phyloP scores from a whole-genome alignment of 768 basidiomycete genomes.

The Leccinum pellstonianum region DNA sequence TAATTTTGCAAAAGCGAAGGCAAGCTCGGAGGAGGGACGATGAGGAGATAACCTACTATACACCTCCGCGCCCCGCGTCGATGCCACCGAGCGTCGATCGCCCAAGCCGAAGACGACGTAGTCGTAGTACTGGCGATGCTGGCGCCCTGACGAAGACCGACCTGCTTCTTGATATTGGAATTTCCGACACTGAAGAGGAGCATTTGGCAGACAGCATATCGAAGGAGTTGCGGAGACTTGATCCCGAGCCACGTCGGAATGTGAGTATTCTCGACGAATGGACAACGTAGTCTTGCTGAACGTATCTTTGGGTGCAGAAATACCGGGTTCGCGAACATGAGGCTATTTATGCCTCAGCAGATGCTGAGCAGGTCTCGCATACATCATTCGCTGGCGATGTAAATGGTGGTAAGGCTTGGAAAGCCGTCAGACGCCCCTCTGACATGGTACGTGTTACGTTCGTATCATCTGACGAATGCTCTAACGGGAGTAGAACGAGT shows the following conservation, averaged over 20 bases:
- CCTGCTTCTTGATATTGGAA: slow-evolving; percentile 37
- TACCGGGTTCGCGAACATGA: slow-evolving; percentile 82
- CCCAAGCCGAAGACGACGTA: slow-evolving; percentile 63
- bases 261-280: slow-evolving; percentile 16
- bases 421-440: slow-evolving; percentile 81
- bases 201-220: slow-evolving; percentile 69
- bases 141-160: slow-evolving; percentile 40
- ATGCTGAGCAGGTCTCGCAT: slow-evolving; percentile 69
- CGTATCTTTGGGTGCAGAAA: slow-evolving; percentile 42
- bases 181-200: slow-evolving; percentile 48
- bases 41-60: slow-evolving; percentile 40
- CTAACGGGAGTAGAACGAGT: slow-evolving; percentile 71
- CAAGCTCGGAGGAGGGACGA: slow-evolving; percentile 57
- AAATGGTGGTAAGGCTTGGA: slow-evolving; percentile 81
- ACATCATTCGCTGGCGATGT: slow-evolving; percentile 77
- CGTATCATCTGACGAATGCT: background rate
- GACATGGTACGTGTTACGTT: slow-evolving; percentile 71
- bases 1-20: slow-evolving; percentile 70
- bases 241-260: slow-evolving; percentile 33
- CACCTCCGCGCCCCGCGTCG: slow-evolving; percentile 30
- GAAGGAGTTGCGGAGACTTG: slow-evolving; percentile 63
- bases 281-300: background rate
- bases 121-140: slow-evolving; percentile 77
- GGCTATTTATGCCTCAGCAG: slow-evolving; percentile 80
- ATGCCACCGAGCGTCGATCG: slow-evolving; percentile 37